These are phyloP conservation scores for Podospora sp. DNA, from an alignment of 495 filamentous ascomycete genomes.

Conservation along the genomic window DNA sequence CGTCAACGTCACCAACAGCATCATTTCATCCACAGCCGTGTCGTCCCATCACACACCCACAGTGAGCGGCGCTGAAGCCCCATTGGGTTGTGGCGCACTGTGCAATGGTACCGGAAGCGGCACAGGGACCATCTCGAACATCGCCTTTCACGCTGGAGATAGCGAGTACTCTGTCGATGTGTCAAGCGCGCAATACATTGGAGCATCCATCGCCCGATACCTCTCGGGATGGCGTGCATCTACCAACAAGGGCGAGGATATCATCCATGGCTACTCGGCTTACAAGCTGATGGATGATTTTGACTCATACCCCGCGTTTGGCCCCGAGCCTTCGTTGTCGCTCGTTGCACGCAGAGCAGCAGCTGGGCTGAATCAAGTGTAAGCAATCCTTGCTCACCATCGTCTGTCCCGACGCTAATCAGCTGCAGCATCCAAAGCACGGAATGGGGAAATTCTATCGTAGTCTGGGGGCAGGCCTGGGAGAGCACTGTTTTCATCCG, in stretches of 20 bases:
- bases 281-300: background rate
- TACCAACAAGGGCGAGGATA: background rate
- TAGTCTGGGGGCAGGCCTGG: background rate
- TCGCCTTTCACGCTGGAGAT: background rate
- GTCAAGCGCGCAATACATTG: background rate
- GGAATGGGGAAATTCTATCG: background rate
- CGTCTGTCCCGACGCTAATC: too few relatives aligned
- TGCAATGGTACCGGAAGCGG: background rate
- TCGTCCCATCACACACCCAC: too few relatives aligned
- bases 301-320: background rate
- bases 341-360: background rate
- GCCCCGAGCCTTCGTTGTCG: background rate
- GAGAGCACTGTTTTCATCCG: background rate
- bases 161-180: background rate
- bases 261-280: background rate
- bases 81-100: background rate
- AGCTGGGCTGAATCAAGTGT: background rate
- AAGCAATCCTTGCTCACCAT: too few relatives aligned
- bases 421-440: background rate
- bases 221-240: background rate
- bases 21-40: too few relatives aligned
- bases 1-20: too few relatives aligned
- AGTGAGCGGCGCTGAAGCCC: too few relatives aligned
- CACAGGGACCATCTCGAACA: background rate
- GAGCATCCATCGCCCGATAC: background rate